Evolutionary conservation across 306 rosid genomes (phyloP), one percentile per base, ranked within the genome.

Genomic region (Rubus idaeus): DNA sequence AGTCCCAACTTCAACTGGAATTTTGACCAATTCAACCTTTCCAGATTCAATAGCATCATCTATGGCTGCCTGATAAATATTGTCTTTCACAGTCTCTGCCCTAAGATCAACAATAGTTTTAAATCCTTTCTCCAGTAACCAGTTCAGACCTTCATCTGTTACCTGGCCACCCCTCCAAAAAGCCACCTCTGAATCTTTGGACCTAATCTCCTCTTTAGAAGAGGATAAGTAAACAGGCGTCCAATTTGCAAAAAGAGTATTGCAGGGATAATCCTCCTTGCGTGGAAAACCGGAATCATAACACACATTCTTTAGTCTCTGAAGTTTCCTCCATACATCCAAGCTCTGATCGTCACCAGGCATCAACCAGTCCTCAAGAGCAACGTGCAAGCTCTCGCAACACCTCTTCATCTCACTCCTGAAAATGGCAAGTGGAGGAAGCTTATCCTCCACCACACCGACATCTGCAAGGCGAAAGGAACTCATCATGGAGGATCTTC

Each of bases 111-210:
- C 79, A 67, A 95, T 86, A 73, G 97, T 95, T 76, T 89, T 90
- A 83, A 61, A 95, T 53, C 92, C 98, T 69, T 79, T 91, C 78
- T 87, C 87, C 51, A 88, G 76, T 66, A 95, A 75, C 97, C 97
- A 95, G 78, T 86, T 85, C 73, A 92, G 82, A 62, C 97, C 96
- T 87, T 95, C 99, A 84, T 95, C 99, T 18, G 98, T 89, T 63
- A 95, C 94, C 84, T 92, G 98, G 67, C 99, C 97, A n/a, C 99
- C 99, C 39, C 77, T 89, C 97, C 99, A 95, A 77, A 95, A 95
- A 74, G 85, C 94, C 35, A 80, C 88, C 66, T 87, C 97, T 0
- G 94, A 84, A 80, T 83, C 91, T 49, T 81, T 55, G 40, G 76
- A 84, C 42, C 64, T 86, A 17, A 7, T 51, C 37, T 88, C 88